Evolutionary conservation across 306 rosid species (phyloP).

Genomic region (Pueraria montana): DNA sequence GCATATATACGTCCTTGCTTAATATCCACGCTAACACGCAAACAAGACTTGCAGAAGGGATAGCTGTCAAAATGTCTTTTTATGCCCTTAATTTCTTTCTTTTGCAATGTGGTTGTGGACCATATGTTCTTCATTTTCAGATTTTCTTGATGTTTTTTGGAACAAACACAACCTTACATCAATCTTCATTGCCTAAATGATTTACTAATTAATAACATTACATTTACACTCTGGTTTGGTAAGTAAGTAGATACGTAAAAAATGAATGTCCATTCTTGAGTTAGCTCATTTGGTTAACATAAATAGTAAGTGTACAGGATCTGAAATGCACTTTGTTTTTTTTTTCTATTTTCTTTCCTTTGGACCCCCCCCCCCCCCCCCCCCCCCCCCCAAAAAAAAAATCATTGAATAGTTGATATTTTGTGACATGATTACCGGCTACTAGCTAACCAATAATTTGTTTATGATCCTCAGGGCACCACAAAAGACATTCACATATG

Average conservation of each 20-base stretch:
- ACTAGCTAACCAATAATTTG: no score
- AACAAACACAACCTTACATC: neutral
- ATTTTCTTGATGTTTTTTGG: neutral
- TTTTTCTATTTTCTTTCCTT: no score
- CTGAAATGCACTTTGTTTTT: no score
- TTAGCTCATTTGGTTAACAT: neutral
- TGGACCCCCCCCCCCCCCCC: no score
- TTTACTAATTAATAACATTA: neutral
- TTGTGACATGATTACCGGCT: no score
- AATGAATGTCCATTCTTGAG: neutral
- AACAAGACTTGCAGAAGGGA: conserved; percentile 8
- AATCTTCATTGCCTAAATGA: neutral
- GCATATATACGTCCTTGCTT: neutral
- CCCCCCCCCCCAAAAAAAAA: no score
- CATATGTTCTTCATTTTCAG: neutral
- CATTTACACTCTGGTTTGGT: neutral
- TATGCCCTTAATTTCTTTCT: neutral
- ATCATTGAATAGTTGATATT: no score
- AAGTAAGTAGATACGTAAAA: neutral
- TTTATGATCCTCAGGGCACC: no score
- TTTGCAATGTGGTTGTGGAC: neutral
- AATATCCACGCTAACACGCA: neutral
- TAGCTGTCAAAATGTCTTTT: conserved; percentile 10
- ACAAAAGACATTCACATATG: no score
- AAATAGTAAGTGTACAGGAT: neutral